Evolutionary conservation across 257 asterid species (phyloP).

Genomic region (Misopates orontium): DNA sequence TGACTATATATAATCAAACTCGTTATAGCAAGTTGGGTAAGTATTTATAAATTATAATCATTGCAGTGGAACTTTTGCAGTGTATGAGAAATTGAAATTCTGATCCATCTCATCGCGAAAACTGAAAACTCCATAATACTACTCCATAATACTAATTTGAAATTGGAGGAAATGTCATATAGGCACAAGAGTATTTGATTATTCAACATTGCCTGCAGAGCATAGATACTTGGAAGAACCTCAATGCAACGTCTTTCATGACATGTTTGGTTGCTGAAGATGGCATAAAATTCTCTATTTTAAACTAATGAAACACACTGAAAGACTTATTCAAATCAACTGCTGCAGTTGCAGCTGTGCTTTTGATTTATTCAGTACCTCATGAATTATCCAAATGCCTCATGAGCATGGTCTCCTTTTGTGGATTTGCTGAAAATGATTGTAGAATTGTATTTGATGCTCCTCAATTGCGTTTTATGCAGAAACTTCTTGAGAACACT

Average conservation of each 20-base stretch:
- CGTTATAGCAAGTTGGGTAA: background rate
- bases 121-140: background rate
- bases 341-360: background rate
- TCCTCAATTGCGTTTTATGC: constrained; percentile 33
- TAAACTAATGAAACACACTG: background rate
- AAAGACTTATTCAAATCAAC: background rate
- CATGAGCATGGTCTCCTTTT: background rate
- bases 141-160: background rate
- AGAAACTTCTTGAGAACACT: constrained; percentile 34
- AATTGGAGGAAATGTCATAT: background rate
- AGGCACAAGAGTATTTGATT: background rate
- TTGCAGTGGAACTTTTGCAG: no score
- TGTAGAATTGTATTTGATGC: constrained; percentile 2
- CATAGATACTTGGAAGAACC: background rate
- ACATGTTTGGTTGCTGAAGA: background rate
- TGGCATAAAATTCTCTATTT: no score
- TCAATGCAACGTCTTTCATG: background rate
- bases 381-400: no score
- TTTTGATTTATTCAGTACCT: background rate
- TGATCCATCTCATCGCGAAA: no score
- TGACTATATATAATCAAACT: background rate
- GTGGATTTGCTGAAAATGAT: background rate
- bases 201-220: background rate
- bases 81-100: no score
- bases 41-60: no score